A percentile compares a stretch with the other conserved stretches of the same genome.
phyloP scores from a whole-genome alignment of 2,329 filamentous ascomycete species.

The Ascochyta lentis region DNA sequence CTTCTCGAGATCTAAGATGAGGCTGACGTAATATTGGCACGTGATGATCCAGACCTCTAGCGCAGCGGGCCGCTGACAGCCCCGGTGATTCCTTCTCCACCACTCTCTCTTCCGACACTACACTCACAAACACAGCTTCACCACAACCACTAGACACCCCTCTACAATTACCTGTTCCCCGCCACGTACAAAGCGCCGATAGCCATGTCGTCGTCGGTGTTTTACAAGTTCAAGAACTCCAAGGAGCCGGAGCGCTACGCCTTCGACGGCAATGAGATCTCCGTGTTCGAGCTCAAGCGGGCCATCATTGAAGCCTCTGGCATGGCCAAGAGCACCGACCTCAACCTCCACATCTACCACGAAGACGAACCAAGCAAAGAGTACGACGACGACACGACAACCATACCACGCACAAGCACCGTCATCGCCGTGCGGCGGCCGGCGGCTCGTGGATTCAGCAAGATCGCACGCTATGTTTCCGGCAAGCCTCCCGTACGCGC shows the following conservation, averaged over 20 bases:
- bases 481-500: conserved; percentile 93
- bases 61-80: not conserved
- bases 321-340: conserved; percentile 93
- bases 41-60: not conserved
- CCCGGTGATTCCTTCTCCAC: conserved; percentile 12
- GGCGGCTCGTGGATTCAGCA: conserved; percentile 83
- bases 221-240: conserved; percentile 99
- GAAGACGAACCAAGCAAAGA: conserved; percentile 87
- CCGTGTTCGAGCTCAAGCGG: conserved; percentile 97
- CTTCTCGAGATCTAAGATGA: not conserved
- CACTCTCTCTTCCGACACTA: conserved; percentile 14
- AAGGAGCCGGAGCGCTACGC: conserved; percentile 93
- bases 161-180: conserved; percentile 12
- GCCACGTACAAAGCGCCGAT: not conserved
- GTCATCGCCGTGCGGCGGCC: conserved; percentile 89
- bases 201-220: conserved; percentile 91
- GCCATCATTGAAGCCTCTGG: conserved; percentile 96
- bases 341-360: conserved; percentile 92
- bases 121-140: conserved; percentile 1
- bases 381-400: conserved; percentile 97
- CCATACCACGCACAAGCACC: conserved; percentile 92
- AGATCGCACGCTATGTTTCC: conserved; percentile 92
- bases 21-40: not conserved
- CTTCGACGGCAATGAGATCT: conserved; percentile 97
- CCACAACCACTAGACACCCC: conserved; percentile 3